A percentile compares a stretch with the other conserved stretches of the same genome.
These are phyloP conservation scores for Dictyostelium purpureum DNA, from an alignment of 78 protist genomes.

Conservation along the genomic window DNA sequence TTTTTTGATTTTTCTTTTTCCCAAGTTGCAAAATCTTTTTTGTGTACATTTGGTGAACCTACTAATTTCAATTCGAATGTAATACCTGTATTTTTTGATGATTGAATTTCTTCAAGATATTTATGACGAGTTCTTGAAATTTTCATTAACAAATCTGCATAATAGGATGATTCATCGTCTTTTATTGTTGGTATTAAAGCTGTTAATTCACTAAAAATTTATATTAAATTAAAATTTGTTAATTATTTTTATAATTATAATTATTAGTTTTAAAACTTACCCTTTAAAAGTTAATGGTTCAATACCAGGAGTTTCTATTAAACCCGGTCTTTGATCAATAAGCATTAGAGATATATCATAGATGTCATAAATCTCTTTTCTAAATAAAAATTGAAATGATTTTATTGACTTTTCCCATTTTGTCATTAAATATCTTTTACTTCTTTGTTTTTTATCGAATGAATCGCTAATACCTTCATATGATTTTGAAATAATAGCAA, in stretches of 20 bases:
- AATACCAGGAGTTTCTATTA: not conserved
- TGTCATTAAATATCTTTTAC: not conserved
- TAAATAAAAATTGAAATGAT: conserved; percentile 47
- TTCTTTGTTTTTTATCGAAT: conserved; percentile 36
- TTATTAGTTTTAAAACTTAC: not conserved
- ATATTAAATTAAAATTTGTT: not conserved
- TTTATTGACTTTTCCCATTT: conserved; percentile 30
- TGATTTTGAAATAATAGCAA: conserved; percentile 65
- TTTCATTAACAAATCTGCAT: conserved; percentile 57
- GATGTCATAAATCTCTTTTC: conserved; percentile 5
- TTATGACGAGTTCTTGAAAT: conserved; percentile 15
- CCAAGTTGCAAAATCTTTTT: conserved; percentile 9
- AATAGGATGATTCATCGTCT: conserved; percentile 36
- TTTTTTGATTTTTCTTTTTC: conserved; percentile 4
- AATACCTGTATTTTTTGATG: conserved; percentile 6
- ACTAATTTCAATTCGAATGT: conserved; percentile 45
- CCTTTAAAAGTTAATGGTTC: not conserved
- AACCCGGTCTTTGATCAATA: conserved; percentile 25
- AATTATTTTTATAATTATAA: not conserved
- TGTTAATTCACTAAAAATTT: not conserved
- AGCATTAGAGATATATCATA: not conserved
- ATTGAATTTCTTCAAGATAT: not conserved
- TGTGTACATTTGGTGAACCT: conserved; percentile 9
- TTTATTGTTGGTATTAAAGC: not conserved
- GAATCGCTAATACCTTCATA: conserved; percentile 7